Conservation (phyloP, 306 rosid species). For the Rosa persica region DNA sequence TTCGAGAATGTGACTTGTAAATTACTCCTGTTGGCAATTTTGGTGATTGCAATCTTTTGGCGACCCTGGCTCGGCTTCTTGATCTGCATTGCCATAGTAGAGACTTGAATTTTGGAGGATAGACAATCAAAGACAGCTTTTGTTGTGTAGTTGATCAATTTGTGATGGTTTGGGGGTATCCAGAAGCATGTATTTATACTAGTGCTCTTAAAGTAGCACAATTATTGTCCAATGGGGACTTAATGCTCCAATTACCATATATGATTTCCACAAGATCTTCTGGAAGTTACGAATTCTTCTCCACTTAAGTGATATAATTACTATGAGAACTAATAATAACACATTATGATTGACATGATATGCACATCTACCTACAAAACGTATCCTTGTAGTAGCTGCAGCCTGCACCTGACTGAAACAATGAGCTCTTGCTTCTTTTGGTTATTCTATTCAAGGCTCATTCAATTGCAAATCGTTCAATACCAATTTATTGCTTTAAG, state of each 20-base stretch:
- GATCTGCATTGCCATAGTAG: slow-evolving; percentile 2
- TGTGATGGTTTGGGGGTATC: background rate
- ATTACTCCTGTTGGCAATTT: background rate
- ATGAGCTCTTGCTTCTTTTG: background rate
- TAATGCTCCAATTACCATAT: slow-evolving; percentile 4
- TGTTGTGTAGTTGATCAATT: slow-evolving; percentile 1
- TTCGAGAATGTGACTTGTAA: slow-evolving; percentile 14
- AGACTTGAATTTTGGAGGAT: background rate
- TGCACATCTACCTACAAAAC: background rate
- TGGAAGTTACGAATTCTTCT: slow-evolving; percentile 1
- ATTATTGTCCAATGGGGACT: background rate
- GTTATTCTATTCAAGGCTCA: background rate
- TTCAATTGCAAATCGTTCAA: background rate
- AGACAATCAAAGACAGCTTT: background rate
- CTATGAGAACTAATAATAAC: background rate
- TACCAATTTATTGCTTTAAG: background rate
- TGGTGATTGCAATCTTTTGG: slow-evolving; percentile 7
- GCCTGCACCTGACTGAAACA: background rate
- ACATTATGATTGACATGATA: background rate
- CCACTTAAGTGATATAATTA: background rate
- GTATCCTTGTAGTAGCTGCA: background rate
- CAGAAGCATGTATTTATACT: background rate
- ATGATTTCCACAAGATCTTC: background rate
- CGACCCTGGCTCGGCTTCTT: background rate
- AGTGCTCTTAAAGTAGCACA: background rate